A percentile compares a stretch with the other conserved stretches of the same genome.
Evolutionary conservation across 306 rosid genomes (phyloP).

Genomic region (Canavalia ensiformis): DNA sequence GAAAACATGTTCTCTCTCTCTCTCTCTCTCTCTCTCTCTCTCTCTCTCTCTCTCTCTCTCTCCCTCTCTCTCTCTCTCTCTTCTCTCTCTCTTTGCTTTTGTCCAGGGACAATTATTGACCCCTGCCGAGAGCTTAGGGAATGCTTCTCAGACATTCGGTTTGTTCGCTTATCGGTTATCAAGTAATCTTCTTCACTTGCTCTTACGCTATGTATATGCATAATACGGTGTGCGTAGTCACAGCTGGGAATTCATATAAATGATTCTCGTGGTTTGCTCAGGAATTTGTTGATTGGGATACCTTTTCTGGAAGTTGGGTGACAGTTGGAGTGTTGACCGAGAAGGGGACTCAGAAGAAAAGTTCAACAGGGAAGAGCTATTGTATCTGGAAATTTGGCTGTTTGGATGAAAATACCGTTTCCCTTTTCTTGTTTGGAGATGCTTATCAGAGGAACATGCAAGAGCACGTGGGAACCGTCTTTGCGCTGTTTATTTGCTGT

Average conservation of each 20-base stretch:
- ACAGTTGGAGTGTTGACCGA: conserved; percentile 88
- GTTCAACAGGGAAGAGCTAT: conserved; percentile 78
- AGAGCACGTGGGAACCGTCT: conserved; percentile 70
- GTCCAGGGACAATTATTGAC: conserved; percentile 69
- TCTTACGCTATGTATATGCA: conserved; percentile 8
- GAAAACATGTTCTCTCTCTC: background rate
- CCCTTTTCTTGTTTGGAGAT: conserved; percentile 93
- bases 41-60: no score
- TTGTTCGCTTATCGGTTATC: conserved; percentile 76
- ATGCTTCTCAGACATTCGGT: conserved; percentile 79
- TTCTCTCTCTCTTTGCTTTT: background rate
- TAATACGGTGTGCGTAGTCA: background rate
- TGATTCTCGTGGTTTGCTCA: conserved; percentile 26
- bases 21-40: no score
- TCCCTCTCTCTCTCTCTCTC: no score
- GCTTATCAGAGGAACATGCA: conserved; percentile 73
- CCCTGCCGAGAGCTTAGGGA: conserved; percentile 72
- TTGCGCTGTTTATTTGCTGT: conserved; percentile 74
- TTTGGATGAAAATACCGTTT: conserved; percentile 73
- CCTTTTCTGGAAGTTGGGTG: conserved; percentile 83
- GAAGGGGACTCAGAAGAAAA: conserved; percentile 73
- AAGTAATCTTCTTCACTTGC: conserved; percentile 60
- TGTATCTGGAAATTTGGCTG: conserved; percentile 80
- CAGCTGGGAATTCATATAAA: background rate
- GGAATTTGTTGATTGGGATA: conserved; percentile 84